Evolutionary conservation across 805 yeast genomes (phyloP).

Genomic region (Cyberlindnera lachancei): DNA sequence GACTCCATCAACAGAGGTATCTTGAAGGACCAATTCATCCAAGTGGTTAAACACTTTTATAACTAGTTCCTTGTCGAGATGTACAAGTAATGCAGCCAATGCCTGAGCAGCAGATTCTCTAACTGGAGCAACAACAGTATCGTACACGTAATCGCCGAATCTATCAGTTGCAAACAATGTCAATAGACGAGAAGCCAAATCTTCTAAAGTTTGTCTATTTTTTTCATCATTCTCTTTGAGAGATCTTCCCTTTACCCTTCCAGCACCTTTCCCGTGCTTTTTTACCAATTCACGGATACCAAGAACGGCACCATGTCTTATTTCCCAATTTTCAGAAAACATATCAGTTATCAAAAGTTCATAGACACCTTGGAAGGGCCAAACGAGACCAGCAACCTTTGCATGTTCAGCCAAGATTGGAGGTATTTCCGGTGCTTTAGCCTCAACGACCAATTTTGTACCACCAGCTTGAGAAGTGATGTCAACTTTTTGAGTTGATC

Average conservation of each 20-base stretch:
- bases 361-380: conserved; percentile 94
- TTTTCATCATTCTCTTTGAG: conserved; percentile 53
- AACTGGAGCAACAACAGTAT: conserved; percentile 97
- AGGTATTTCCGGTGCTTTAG: conserved; percentile 54
- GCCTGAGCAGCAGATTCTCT: conserved; percentile 96
- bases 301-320: conserved; percentile 90
- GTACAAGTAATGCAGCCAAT: conserved; percentile 79
- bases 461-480: conserved; percentile 77
- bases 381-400: conserved; percentile 64
- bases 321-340: conserved; percentile 86
- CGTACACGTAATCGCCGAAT: conserved; percentile 95
- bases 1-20: conserved; percentile 25
- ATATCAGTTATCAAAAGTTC: conserved; percentile 73
- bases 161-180: conserved; percentile 87
- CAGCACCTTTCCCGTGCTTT: conserved; percentile 80
- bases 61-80: conserved; percentile 50
- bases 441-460: conserved; percentile 78
- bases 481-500: conserved; percentile 31
- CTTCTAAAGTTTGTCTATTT: conserved; percentile 72
- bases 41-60: conserved; percentile 58
- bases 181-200: conserved; percentile 75
- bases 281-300: conserved; percentile 83
- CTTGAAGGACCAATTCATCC: conserved; percentile 64
- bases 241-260: conserved; percentile 62
- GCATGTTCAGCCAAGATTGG: conserved; percentile 67